Conservation (phyloP, 1,284 basidiomycete genomes). For the Rhodotorula glutinis region DNA sequence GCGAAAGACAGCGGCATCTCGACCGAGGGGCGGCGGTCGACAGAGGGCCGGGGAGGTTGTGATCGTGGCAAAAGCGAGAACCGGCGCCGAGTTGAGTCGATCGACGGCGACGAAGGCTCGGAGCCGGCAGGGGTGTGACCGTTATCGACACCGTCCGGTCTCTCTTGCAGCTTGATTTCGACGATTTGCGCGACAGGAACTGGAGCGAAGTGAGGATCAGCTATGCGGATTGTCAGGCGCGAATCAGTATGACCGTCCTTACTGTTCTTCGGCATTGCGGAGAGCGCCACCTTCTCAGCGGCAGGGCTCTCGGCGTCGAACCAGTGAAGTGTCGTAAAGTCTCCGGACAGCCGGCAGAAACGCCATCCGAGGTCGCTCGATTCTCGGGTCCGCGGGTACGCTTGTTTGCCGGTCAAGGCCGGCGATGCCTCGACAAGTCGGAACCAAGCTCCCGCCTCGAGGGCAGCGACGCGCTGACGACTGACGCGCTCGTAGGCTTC, state of each 20-base stretch:
- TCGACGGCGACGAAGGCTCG: background rate
- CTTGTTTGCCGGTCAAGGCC: conserved; percentile 46
- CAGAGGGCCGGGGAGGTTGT: conserved; percentile 46
- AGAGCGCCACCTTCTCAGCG: conserved; percentile 70
- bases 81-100: background rate
- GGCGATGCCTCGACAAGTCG: conserved; percentile 56
- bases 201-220: too few relatives aligned
- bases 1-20: conserved; percentile 18
- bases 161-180: background rate
- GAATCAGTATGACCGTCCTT: too few relatives aligned
- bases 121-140: background rate
- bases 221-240: too few relatives aligned
- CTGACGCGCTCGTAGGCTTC: conserved; percentile 91
- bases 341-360: conserved; percentile 52
- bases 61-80: conserved; percentile 50
- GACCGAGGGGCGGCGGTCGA: background rate
- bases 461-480: conserved; percentile 81
- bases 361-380: conserved; percentile 36
- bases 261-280: conserved; percentile 61
- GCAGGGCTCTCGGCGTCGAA: conserved; percentile 74
- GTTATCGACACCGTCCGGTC: background rate
- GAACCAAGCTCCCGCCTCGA: conserved; percentile 89
- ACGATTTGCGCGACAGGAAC: background rate
- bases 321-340: conserved; percentile 74
- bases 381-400: background rate